phyloP scores from a whole-genome alignment of 2,329 filamentous ascomycete genomes.

The Leptographium galeiforme region DNA sequence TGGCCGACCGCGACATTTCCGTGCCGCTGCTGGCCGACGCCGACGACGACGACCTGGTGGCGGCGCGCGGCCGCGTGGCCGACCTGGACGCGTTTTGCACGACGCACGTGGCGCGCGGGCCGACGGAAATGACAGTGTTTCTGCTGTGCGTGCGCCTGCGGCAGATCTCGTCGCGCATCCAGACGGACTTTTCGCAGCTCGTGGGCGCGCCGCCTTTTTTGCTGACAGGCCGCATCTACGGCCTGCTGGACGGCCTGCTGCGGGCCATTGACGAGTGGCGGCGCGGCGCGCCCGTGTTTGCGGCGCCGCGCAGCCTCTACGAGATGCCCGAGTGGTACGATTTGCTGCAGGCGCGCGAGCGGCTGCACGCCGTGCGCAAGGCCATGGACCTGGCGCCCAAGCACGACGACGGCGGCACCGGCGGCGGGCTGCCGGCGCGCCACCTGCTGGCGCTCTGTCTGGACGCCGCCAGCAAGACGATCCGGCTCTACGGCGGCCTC shows the following conservation, averaged over 20 bases:
- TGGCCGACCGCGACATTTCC: conserved; percentile 24
- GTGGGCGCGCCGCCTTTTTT: not conserved
- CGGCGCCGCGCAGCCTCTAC: conserved; percentile 23
- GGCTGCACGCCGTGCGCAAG: conserved; percentile 24
- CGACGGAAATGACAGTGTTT: conserved; percentile 1
- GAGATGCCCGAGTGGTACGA: conserved; percentile 31
- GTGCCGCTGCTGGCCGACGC: conserved; percentile 10
- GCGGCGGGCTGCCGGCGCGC: conserved; percentile 16
- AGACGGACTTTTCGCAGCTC: conserved; percentile 1
- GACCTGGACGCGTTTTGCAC: not conserved
- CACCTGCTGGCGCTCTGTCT: conserved; percentile 21
- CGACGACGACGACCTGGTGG: not conserved
- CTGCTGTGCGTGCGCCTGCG: not conserved
- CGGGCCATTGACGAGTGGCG: not conserved
- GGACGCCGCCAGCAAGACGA: conserved; percentile 21
- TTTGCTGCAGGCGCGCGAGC: conserved; percentile 25
- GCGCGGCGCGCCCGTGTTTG: conserved; percentile 7
- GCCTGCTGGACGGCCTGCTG: conserved; percentile 1
- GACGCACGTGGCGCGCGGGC: not conserved
- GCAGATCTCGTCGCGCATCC: conserved; percentile 2
- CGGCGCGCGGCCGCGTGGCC: not conserved
- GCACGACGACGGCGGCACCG: conserved; percentile 8
- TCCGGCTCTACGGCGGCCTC: conserved; percentile 24
- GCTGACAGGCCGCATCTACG: conserved; percentile 1
- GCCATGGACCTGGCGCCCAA: conserved; percentile 26